Evolutionary conservation across 2,329 filamentous ascomycete species (phyloP), one percentile per base, ranked within the genome.

Genomic region (Pseudogymnoascus sp.): DNA sequence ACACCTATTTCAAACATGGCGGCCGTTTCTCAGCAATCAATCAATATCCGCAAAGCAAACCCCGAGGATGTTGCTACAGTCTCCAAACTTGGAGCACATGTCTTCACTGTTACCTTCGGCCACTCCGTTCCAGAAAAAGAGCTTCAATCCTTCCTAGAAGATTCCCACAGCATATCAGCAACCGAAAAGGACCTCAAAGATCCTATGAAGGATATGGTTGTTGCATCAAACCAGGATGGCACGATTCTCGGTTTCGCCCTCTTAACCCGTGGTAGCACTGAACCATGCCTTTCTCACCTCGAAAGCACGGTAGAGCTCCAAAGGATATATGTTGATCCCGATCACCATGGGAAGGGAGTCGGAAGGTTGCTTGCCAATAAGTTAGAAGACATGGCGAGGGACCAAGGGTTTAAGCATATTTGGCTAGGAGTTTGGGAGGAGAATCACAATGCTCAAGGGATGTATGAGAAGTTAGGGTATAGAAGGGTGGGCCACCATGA

Each of bases 351-450:
- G 0, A 66, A 63, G 10, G 78, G 78, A 0, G 68, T 79, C 1
- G 79, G 75, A 3, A 74, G 69, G 60, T 65, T 69, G 31, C 67
- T 78, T n/a, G 71, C 69, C 44, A 63, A 62, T 8, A 65, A 60
- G 14, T 64, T 73, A 10, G 74, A 75, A 65, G 65, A 62, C 1
- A 67, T 77, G 64, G 77, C 77, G 1, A 68, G 70, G 53, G 66
- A 72, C 4, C 70, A 75, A 28, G 77, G 74, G 0, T 78, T 74
- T 33, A 69, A 67, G 59, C 70, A 75, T 25, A 69, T 80, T 16
- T 81, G 78, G 78, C 67, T 80, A 8, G 78, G 78, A 0, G 78
- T 80, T 8, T 80, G 78, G 78, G 76, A 80, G 60, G 75, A 79
- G 65, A 80, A 80, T 61, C 37, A 62, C 1, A 72, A 67, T 31